Percentiles rank a stretch among this genome's conserved stretches.
phyloP scores from a whole-genome alignment of 164 flowering plant genomes.

The Vitis labrusca region DNA sequence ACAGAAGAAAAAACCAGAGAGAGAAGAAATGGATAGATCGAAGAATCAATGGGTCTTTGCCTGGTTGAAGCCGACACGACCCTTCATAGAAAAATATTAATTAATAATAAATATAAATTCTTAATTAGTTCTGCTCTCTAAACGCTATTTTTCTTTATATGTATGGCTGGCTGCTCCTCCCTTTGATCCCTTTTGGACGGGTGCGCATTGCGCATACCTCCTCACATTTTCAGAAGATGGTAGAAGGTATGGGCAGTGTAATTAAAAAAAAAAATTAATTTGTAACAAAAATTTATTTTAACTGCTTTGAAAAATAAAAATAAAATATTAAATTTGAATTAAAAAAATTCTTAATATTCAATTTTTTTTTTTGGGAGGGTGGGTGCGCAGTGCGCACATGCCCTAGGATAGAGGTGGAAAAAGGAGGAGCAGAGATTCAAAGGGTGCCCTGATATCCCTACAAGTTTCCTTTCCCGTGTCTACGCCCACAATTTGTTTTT shows the following conservation, averaged over 20 bases:
- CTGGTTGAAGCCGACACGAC: constrained; percentile 61
- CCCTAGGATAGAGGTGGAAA: not conserved
- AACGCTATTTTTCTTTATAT: not conserved
- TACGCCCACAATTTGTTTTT: constrained; percentile 6
- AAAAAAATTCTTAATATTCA: no score
- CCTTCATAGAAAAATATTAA: constrained; percentile 1
- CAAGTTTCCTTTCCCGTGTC: constrained; percentile 26
- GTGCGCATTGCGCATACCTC: no score
- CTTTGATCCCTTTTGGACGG: no score
- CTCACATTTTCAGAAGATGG: no score
- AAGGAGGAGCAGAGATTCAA: constrained; percentile 11
- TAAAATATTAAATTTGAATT: no score
- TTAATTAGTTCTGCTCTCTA: not conserved
- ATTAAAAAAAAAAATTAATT: no score
- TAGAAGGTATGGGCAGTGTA: no score
- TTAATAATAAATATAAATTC: no score
- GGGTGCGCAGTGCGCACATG: constrained; percentile 6
- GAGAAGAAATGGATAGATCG: constrained; percentile 11
- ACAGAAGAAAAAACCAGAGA: not conserved
- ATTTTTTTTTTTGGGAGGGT: not conserved
- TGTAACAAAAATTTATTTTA: no score
- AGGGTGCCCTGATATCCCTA: constrained; percentile 33
- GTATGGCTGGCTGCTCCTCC: no score
- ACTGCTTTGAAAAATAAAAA: no score
- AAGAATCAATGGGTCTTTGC: constrained; percentile 27